Evolutionary conservation across 78 protist species (phyloP).

Genomic region (Bodo saltans): DNA sequence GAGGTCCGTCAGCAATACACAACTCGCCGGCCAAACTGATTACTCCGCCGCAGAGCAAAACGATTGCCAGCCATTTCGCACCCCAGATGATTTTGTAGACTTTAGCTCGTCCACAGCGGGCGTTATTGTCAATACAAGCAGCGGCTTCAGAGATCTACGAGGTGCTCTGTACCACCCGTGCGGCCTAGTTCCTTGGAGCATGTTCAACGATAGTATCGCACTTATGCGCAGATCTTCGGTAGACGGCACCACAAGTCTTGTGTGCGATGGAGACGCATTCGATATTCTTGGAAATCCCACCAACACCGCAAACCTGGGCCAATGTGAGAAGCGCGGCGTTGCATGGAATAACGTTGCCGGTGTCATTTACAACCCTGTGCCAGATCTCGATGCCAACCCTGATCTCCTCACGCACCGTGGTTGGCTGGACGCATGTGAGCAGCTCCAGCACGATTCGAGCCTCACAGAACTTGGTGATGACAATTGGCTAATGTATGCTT

Average conservation of each 20-base stretch:
- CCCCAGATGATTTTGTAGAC: neutral
- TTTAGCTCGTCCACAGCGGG: neutral
- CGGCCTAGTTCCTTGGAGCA: slow-evolving; percentile 71
- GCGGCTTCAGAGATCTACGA: neutral
- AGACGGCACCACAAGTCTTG: neutral
- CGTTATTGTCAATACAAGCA: neutral
- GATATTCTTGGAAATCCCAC: neutral
- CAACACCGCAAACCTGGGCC: neutral
- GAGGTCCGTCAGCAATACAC: slow-evolving; percentile 38
- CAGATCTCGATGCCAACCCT: slow-evolving; percentile 39
- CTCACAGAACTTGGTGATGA: neutral
- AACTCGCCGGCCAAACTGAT: slow-evolving; percentile 39
- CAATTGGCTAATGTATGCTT: neutral
- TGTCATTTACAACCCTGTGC: neutral
- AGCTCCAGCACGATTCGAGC: too few relatives aligned
- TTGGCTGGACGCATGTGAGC: too few relatives aligned
- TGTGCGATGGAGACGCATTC: neutral
- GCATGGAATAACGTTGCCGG: slow-evolving; percentile 74
- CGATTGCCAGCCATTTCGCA: slow-evolving; percentile 65
- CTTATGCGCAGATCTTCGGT: neutral
- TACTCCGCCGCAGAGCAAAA: neutral
- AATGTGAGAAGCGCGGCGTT: slow-evolving; percentile 42
- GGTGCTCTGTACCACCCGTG: slow-evolving; percentile 65
- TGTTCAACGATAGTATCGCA: slow-evolving; percentile 66
- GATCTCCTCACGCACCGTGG: neutral